Conservation (phyloP, 768 basidiomycete genomes). For the Gloeophyllum trabeum region DNA sequence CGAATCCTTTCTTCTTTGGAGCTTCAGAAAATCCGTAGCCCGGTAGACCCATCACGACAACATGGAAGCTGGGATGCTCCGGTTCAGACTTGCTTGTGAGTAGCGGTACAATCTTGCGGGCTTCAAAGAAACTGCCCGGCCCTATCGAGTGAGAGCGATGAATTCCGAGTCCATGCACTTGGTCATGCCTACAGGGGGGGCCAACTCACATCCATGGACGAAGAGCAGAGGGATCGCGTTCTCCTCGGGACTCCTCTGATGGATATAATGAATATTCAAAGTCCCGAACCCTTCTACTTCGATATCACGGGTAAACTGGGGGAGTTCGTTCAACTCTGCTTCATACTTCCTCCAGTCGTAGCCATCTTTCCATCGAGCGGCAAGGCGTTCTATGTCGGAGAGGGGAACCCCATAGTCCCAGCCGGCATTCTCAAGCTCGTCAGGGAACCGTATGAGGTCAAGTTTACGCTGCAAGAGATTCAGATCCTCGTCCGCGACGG, state of each 20-base stretch:
- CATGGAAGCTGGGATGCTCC: constrained; percentile 39
- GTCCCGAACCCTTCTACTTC: constrained; percentile 8
- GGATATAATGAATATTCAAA: constrained; percentile 41
- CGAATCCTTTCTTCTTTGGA: constrained; percentile 34
- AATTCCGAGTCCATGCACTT: neutral
- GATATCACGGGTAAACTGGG: constrained; percentile 7
- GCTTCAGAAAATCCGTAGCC: constrained; percentile 46
- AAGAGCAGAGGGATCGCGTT: constrained; percentile 42
- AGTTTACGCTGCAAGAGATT: constrained; percentile 1
- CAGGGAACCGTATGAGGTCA: constrained; percentile 2
- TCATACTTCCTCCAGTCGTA: constrained; percentile 7
- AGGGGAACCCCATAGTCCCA: constrained; percentile 8
- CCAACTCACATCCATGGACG: constrained; percentile 36
- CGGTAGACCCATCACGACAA: constrained; percentile 38
- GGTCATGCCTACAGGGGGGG: neutral
- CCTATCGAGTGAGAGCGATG: constrained; percentile 19
- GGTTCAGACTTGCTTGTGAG: constrained; percentile 22
- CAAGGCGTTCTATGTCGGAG: constrained; percentile 4
- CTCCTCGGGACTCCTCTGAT: constrained; percentile 26
- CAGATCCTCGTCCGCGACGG: constrained; percentile 1
- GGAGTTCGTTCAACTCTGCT: constrained; percentile 2
- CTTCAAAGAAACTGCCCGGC: constrained; percentile 45
- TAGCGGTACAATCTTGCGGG: constrained; percentile 35
- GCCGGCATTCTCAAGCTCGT: constrained; percentile 5
- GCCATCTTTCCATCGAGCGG: constrained; percentile 2